These are phyloP conservation scores for Pyricularia sp. DNA, from an alignment of 2,329 filamentous ascomycete species.

Conservation along the genomic window DNA sequence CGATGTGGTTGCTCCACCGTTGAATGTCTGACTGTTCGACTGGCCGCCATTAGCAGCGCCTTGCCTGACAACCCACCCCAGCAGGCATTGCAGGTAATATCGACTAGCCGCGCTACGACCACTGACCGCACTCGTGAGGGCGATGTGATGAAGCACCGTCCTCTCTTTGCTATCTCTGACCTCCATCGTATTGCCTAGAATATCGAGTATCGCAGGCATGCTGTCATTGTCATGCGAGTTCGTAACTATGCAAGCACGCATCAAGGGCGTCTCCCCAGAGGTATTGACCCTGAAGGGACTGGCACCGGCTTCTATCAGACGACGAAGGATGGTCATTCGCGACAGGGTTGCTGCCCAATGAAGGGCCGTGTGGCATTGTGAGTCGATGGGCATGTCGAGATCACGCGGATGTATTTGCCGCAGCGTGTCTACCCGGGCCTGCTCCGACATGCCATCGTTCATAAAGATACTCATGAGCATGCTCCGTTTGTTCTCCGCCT, in stretches of 20 bases:
- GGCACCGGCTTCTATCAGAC: constrained; percentile 75
- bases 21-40: constrained; percentile 16
- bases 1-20: constrained; percentile 7
- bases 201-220: constrained; percentile 83
- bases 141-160: constrained; percentile 92
- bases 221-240: constrained; percentile 89
- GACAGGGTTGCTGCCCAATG: constrained; percentile 96
- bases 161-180: constrained; percentile 81
- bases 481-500: constrained; percentile 71
- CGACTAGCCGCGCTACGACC: constrained; percentile 84
- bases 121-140: constrained; percentile 90
- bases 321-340: constrained; percentile 69
- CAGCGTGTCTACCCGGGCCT: constrained; percentile 66
- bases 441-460: constrained; percentile 53
- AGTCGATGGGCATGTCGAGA: constrained; percentile 83
- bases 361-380: constrained; percentile 78
- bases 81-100: constrained; percentile 88
- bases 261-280: constrained; percentile 83
- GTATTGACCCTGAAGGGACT: constrained; percentile 83
- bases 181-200: constrained; percentile 83
- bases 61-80: constrained; percentile 90
- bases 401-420: constrained; percentile 67
- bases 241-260: constrained; percentile 85
- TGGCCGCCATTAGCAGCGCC: constrained; percentile 27
- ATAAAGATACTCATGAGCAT: constrained; percentile 77